Base-by-base conservation (phyloP, 164 flowering plant genomes). In the Aristolochia contorta region DNA sequence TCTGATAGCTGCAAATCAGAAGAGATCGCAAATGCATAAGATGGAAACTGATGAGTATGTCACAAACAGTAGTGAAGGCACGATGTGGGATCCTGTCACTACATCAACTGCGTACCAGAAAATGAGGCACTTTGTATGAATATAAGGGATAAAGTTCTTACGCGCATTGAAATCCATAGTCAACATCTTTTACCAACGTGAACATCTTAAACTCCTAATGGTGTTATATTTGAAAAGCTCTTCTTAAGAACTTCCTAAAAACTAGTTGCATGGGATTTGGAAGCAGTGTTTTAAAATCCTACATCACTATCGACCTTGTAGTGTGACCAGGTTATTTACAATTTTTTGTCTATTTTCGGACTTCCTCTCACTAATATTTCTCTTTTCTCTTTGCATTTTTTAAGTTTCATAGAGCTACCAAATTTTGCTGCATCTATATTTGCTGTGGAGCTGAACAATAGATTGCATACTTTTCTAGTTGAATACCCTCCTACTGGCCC, bases 401-500 rank as follows among this genome's bases (percentile, higher is more conserved):
- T 37, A 3, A 91, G 98, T 58, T 91, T 85, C 56, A 61, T 91
- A 62, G 98, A 91, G 68, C 95, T 91, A 16, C 96, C 95, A 69
- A 89, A 84, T 67, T 70, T 85, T 58, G 84, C 91, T 24, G 70
- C 98, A 53, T 81, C 98, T 33, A 89, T 91, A 72, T 91, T 87
- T 64, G 85, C 89, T 67, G 83, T 82, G 50, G 98, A 91, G 67
- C 89, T 91, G 21, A 85, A 79, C 74, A 75, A 66, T 48, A 76
- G 98, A 68, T 67, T 91, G 72, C 91, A 87, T 24, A 78, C 85
- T 47, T 91, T 91, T 68, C 86, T 91, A 14, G 78, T 83, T 71
- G 85, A 96, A 70, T 92, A 89, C 58, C 96, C 98, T 55, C 98
- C 98, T 50, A 47, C 87, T 0, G 90, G 95, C 46, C 98, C 95